Evolutionary conservation across 768 basidiomycete genomes (phyloP), one percentile per base, ranked within the genome.

Genomic region (Leccinum rimulosum): DNA sequence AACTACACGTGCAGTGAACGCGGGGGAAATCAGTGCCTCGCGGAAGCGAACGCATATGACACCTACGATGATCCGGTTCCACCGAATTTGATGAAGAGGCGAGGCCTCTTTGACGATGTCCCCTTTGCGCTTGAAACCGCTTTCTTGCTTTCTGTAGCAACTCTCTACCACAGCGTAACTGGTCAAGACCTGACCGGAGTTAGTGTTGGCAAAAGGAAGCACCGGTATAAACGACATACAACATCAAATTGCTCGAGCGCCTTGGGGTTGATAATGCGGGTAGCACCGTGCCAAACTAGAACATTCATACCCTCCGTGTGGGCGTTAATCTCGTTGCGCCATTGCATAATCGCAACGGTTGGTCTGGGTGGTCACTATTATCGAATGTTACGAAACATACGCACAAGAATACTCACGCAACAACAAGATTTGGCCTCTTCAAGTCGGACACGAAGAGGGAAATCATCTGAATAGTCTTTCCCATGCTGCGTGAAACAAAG

Each of bases 401-500:
- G 10, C 17, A 1, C 45, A 50, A 58, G 31, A 47, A 48, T n/a
- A 78, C 87, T 61, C 71, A 92, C 89, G 97, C 97, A 30, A 99
- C 82, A 33, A 99, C 92, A 22, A 99, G 82, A 64, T 95, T 96
- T 3, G 95, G 94, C 70, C 84, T 89, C 60, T 79, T 75, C 51
- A 81, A 70, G 66, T 95, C 92, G 1, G 89, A 85, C 5, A 95
- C 84, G 38, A 99, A 80, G 40, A 98, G 80, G 1, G 95, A 83
- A 52, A 99, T 95, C 64, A 95, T 93, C 70, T 99, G 97, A 59
- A 99, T 98, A 0, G 96, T 99, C 74, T 95, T 94, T 14, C 90
- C 91, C 92, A 95, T 93, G 19, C 90, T 89, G 62, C 15, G 47
- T 7, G 27, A 61, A 52, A 51, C n/a, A 62, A 27, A 22, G 61